phyloP scores from a whole-genome alignment of 805 yeast genomes.

The Candida parachauliodes region DNA sequence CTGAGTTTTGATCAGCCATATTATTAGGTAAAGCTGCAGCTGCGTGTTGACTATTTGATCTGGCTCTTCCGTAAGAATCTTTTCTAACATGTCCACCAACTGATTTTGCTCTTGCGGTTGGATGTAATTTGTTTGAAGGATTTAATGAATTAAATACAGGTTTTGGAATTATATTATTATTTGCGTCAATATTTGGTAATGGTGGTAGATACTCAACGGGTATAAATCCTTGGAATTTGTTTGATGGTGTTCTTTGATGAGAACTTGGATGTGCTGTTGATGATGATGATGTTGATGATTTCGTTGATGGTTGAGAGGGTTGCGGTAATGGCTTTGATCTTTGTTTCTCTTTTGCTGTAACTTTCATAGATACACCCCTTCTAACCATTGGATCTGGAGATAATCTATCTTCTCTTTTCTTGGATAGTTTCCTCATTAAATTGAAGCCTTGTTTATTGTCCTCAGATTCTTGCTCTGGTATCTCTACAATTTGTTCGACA shows the following conservation, averaged over 20 bases:
- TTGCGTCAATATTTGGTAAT: slow-evolving; percentile 37
- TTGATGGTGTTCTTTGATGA: slow-evolving; percentile 50
- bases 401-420: slow-evolving; percentile 20
- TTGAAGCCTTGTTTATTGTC: slow-evolving; percentile 24
- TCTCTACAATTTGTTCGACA: background rate
- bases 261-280: background rate
- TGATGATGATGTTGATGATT: background rate
- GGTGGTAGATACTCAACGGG: slow-evolving; percentile 44
- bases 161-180: slow-evolving; percentile 19
- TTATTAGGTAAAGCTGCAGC: slow-evolving; percentile 40
- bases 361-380: slow-evolving; percentile 59
- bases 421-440: slow-evolving; percentile 36
- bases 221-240: slow-evolving; percentile 34
- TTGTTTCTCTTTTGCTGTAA: slow-evolving; percentile 53
- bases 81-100: slow-evolving; percentile 73
- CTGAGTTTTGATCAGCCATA: slow-evolving; percentile 43
- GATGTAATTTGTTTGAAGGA: slow-evolving; percentile 51
- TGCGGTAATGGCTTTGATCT: slow-evolving; percentile 8
- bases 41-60: slow-evolving; percentile 13
- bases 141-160: slow-evolving; percentile 2
- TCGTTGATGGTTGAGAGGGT: slow-evolving; percentile 4
- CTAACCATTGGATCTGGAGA: slow-evolving; percentile 45
- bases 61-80: slow-evolving; percentile 37
- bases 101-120: slow-evolving; percentile 85
- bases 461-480: slow-evolving; percentile 3